Evolutionary conservation across 2,329 filamentous ascomycete genomes (phyloP).

Genomic region (Fusarium veterinarium): DNA sequence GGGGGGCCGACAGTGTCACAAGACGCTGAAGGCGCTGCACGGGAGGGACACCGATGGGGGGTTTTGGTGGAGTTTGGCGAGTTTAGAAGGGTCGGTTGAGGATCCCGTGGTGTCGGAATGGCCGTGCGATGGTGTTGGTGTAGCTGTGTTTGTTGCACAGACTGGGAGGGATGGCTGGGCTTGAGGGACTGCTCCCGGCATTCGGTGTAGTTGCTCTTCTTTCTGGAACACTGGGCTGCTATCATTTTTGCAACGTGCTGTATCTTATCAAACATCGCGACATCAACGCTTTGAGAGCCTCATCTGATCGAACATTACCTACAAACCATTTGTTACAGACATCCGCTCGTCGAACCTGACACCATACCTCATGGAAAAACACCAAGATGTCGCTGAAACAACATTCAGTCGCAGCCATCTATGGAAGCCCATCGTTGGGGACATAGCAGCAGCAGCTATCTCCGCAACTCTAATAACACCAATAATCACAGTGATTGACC

Average conservation of each 20-base stretch:
- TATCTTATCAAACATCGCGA: neutral
- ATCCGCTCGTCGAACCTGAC: fast-evolving
- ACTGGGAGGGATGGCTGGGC: neutral
- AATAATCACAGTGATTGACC: conserved; percentile 45
- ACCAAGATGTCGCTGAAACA: conserved; percentile 13
- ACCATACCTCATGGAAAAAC: conserved; percentile 21
- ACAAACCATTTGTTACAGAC: neutral
- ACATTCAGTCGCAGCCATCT: conserved; percentile 6
- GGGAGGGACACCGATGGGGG: neutral
- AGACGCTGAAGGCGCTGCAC: neutral
- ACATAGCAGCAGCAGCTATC: conserved; percentile 41
- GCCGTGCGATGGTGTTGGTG: neutral
- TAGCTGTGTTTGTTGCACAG: neutral
- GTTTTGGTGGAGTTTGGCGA: neutral
- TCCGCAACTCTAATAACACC: conserved; percentile 47
- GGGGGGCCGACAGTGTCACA: conserved; percentile 22
- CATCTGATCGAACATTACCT: no score
- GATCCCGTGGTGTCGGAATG: conserved; percentile 13
- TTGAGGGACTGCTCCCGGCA: neutral
- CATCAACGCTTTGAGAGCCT: neutral
- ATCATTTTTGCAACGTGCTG: neutral
- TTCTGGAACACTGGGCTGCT: neutral
- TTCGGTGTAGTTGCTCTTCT: neutral
- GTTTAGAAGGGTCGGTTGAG: neutral
- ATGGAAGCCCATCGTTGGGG: conserved; percentile 38